Conservation (phyloP, 176 grass and related monocot genomes). For the Luzula sylvatica region DNA sequence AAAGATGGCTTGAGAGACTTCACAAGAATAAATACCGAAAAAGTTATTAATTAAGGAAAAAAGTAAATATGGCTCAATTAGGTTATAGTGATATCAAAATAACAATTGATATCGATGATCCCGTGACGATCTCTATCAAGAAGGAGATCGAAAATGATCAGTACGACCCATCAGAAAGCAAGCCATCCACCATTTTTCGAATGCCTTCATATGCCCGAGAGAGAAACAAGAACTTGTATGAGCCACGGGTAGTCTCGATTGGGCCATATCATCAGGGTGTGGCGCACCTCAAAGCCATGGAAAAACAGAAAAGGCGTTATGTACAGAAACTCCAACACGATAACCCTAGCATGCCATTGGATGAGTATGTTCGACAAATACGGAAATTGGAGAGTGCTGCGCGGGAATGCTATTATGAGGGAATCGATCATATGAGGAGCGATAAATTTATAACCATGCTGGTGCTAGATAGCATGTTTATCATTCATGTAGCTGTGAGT, state of each 20-base stretch:
- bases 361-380: not conserved
- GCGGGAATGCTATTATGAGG: not conserved
- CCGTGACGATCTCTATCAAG: no score
- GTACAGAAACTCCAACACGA: not conserved
- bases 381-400: not conserved
- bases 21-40: no score
- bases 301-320: not conserved
- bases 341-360: not conserved
- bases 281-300: not conserved
- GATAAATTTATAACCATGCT: not conserved
- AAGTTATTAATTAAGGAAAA: no score
- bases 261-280: not conserved
- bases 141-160: no score
- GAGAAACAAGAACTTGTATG: not conserved
- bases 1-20: no score
- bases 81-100: no score
- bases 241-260: not conserved
- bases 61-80: no score
- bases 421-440: not conserved
- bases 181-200: not conserved
- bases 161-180: no score
- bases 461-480: not conserved
- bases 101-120: no score
- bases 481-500: slow-evolving; percentile 4
- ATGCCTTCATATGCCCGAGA: not conserved